These are phyloP conservation scores for Discostella stelligera DNA, from an alignment of 352 stramenopile genomes.

Conservation along the genomic window DNA sequence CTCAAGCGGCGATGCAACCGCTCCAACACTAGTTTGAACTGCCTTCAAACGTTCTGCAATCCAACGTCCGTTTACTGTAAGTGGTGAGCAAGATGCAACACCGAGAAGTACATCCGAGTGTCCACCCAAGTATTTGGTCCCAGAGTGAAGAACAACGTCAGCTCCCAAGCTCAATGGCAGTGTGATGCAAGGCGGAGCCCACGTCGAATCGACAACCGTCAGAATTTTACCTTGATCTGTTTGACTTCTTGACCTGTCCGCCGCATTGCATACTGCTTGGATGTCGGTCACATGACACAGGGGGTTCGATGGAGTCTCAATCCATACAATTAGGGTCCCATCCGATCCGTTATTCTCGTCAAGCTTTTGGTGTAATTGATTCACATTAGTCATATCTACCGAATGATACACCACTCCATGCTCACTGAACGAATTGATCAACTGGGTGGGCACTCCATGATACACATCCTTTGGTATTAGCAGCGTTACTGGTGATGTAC, in stretches of 20 bases:
- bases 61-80: conserved; percentile 75
- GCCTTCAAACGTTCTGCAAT: conserved; percentile 60
- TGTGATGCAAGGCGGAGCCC: conserved; percentile 68
- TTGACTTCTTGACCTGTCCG: conserved; percentile 12
- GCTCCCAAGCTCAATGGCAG: conserved; percentile 84
- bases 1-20: conserved; percentile 86
- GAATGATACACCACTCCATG: conserved; percentile 63
- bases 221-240: conserved; percentile 22
- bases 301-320: conserved; percentile 85
- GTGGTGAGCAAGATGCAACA: conserved; percentile 83
- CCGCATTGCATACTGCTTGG: conserved; percentile 46
- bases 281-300: conserved; percentile 75
- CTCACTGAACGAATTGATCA: conserved; percentile 87
- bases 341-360: conserved; percentile 18
- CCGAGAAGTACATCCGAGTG: conserved; percentile 96
- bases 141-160: conserved; percentile 95
- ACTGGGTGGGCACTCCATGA: conserved; percentile 91
- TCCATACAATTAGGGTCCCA: conserved; percentile 76
- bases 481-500: conserved; percentile 87
- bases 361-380: conserved; percentile 28
- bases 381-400: conserved; percentile 77
- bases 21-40: conserved; percentile 82
- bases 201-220: conserved; percentile 76
- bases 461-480: conserved; percentile 94
- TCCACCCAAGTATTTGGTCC: conserved; percentile 97